Evolutionary conservation across 768 basidiomycete genomes (phyloP), one percentile per base, ranked within the genome.

Genomic region (Trichaptum fuscoviolaceum): DNA sequence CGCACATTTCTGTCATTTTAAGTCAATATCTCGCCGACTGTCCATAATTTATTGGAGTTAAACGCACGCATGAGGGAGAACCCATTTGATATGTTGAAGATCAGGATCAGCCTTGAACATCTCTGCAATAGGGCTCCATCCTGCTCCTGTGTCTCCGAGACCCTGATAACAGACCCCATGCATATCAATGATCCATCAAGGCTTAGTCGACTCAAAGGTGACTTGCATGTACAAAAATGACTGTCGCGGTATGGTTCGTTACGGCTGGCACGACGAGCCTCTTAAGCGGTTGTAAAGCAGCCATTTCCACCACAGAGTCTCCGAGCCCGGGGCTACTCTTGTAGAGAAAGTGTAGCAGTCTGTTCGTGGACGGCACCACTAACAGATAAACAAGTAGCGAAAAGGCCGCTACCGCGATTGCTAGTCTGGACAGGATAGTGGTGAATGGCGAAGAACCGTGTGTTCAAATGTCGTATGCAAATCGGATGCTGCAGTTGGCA

Each of bases 151-250:
- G 71, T 92, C 89, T 24, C 92, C 92, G 57, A 93, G 79, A 30
- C 92, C 91, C 90, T 93, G 71, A 52, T 67, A 58, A 23, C 62
- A n/a, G 20, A 36, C 18, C 12, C 24, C 58, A 23, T 58, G 57
- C 20, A 17, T 3, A 24, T 58, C 66, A 20, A 63, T 65, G 0
- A 62, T 63, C n/a, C 25, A 25, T 36, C 62, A 23, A 3, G 25
- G 57, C 6, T 52, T 52, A 52, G 42, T 6, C 20, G 10, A 12
- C 8, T 25, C 59, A 24, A 26, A 62, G n/a, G 20, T 12, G 26
- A 76, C 90, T 71, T 75, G 94, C 94, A 83, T 97, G 95, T 57
- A 94, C 78, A 75, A 96, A 94, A 72, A 96, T 90, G 69, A 96
- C 86, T 0, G 93, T 95, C 8, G 93, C 92, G 8, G 91, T 88